A percentile compares a stretch with the other conserved stretches of the same genome.
phyloP scores from a whole-genome alignment of 2,329 filamentous ascomycete genomes.

The Reticulascus tulasneorum region DNA sequence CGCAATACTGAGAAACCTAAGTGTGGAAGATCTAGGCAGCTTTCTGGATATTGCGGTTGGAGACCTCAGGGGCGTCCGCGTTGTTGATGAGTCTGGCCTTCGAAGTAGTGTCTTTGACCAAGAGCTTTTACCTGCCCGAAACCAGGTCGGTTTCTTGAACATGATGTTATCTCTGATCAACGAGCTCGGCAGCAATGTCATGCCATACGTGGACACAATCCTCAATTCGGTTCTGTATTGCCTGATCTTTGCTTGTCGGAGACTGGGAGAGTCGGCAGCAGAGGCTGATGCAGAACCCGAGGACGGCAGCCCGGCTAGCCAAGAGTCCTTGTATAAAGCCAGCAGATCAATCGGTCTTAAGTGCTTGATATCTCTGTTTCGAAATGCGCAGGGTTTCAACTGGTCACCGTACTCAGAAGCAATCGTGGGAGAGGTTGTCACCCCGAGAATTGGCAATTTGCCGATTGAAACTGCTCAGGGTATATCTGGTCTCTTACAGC shows the following conservation, averaged over 20 bases:
- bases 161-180: constrained; percentile 86
- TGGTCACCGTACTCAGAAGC: constrained; percentile 68
- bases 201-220: constrained; percentile 63
- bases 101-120: constrained; percentile 51
- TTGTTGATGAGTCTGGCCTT: constrained; percentile 49
- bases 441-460: constrained; percentile 72
- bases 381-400: constrained; percentile 63
- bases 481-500: constrained; percentile 74
- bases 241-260: constrained; percentile 64
- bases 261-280: constrained; percentile 39
- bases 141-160: constrained; percentile 86
- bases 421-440: constrained; percentile 72
- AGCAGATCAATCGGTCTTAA: constrained; percentile 73
- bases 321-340: constrained; percentile 58
- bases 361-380: constrained; percentile 75
- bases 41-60: constrained; percentile 84
- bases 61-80: constrained; percentile 55
- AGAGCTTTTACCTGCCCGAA: constrained; percentile 63
- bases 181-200: constrained; percentile 72
- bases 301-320: constrained; percentile 39
- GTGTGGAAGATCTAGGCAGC: constrained; percentile 66
- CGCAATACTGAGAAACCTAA: constrained; percentile 74
- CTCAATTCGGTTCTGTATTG: constrained; percentile 80
- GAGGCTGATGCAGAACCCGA: constrained; percentile 33
- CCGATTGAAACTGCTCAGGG: constrained; percentile 84